phyloP scores from a whole-genome alignment of 768 basidiomycete species.

The Russula lepida region DNA sequence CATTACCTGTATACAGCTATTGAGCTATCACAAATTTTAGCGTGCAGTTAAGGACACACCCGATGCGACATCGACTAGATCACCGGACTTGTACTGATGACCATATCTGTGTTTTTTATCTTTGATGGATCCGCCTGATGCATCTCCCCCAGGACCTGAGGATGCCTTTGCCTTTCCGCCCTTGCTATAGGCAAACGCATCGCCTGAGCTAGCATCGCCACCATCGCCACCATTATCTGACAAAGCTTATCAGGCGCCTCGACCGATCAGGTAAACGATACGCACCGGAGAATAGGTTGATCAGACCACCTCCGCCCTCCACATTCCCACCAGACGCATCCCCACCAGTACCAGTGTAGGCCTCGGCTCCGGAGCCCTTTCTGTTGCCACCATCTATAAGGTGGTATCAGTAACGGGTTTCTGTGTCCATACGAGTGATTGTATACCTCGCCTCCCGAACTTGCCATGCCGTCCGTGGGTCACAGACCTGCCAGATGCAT shows the following conservation, averaged over 20 bases:
- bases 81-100: neutral
- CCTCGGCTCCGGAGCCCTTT: neutral
- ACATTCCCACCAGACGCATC: conserved; percentile 14
- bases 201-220: conserved; percentile 25
- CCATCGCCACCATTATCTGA: conserved; percentile 20
- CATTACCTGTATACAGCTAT: neutral
- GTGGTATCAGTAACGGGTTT: neutral
- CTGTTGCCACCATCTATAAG: neutral
- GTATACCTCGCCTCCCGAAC: neutral
- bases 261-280: neutral
- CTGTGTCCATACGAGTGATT: neutral
- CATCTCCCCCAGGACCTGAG: conserved; percentile 26
- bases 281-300: conserved; percentile 14
- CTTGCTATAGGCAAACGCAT: conserved; percentile 21
- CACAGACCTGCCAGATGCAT: conserved; percentile 4
- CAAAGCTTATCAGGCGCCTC: neutral
- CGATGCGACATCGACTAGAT: conserved; percentile 25
- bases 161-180: conserved; percentile 25
- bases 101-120: neutral
- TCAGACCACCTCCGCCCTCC: conserved; percentile 1
- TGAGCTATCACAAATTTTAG: neutral
- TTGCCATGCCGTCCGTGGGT: neutral
- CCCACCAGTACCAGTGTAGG: conserved; percentile 11
- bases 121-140: conserved; percentile 25
- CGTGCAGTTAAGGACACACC: conserved; percentile 20